These are phyloP conservation scores for Corrigiola litoralis DNA, from an alignment of 179 eudicot genomes.

Conservation along the genomic window DNA sequence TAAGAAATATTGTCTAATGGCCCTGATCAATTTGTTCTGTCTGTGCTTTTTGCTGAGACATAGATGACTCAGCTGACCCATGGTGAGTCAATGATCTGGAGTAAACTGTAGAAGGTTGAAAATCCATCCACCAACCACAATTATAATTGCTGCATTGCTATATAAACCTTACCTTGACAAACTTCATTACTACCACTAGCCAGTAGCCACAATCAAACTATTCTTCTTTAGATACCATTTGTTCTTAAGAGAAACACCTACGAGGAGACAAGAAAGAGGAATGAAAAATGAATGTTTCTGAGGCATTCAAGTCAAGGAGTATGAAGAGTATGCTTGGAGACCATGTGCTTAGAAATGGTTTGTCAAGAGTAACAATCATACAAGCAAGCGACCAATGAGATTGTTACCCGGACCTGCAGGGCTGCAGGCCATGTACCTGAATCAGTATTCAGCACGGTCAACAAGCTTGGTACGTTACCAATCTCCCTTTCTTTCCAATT, in stretches of 20 bases:
- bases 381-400: slow-evolving; percentile 7
- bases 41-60: slow-evolving; percentile 14
- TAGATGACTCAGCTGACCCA: slow-evolving; percentile 10
- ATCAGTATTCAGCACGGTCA: slow-evolving; percentile 23
- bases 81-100: too few species aligned
- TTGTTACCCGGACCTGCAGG: slow-evolving; percentile 14
- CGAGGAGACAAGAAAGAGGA: neutral
- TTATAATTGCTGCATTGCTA: neutral
- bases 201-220: neutral
- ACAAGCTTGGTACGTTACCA: slow-evolving; percentile 22
- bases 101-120: neutral
- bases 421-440: neutral
- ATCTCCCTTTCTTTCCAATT: neutral
- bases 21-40: neutral
- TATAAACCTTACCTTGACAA: slow-evolving; percentile 7
- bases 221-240: neutral
- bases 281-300: slow-evolving; percentile 19
- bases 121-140: neutral
- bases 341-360: slow-evolving; percentile 22
- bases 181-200: neutral
- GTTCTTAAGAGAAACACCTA: neutral
- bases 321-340: slow-evolving; percentile 25
- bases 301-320: slow-evolving; percentile 25
- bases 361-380: slow-evolving; percentile 14
- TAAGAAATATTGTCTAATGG: slow-evolving; percentile 17